Evolutionary conservation across 2,329 filamentous ascomycete species (phyloP).

Genomic region (Cladosporium halotolerans): DNA sequence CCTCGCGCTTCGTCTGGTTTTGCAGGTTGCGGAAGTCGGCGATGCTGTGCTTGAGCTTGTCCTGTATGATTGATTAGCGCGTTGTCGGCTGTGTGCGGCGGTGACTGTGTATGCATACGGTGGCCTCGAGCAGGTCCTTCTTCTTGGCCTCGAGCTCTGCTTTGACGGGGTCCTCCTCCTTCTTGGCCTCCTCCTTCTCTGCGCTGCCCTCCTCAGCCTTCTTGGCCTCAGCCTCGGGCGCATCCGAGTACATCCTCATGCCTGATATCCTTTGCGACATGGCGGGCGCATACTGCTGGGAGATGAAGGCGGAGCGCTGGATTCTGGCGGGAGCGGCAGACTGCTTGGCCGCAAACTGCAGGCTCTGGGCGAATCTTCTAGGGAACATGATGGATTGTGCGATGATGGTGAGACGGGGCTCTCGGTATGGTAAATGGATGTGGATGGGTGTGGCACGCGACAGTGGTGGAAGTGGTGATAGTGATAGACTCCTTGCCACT

Average conservation of each 20-base stretch:
- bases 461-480: not conserved
- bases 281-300: constrained; percentile 20
- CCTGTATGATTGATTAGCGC: constrained; percentile 48
- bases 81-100: not conserved
- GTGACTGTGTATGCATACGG: constrained; percentile 52
- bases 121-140: constrained; percentile 71
- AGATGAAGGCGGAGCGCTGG: constrained; percentile 11
- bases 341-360: constrained; percentile 10
- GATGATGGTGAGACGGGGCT: not conserved
- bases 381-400: constrained; percentile 2
- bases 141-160: constrained; percentile 67
- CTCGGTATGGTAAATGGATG: not conserved
- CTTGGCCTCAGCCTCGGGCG: constrained; percentile 38
- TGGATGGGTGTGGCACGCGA: not conserved
- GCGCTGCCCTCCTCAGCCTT: constrained; percentile 29
- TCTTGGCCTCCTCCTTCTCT: constrained; percentile 29
- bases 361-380: constrained; percentile 10
- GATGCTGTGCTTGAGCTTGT: constrained; percentile 87
- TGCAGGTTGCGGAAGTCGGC: constrained; percentile 98
- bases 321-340: constrained; percentile 8
- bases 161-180: constrained; percentile 46
- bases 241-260: constrained; percentile 41
- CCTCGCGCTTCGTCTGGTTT: constrained; percentile 85
- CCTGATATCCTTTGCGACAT: constrained; percentile 26
- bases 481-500: constrained; percentile 6